Conservation (phyloP, 768 basidiomycete genomes). For the Pleurotus giganteus region DNA sequence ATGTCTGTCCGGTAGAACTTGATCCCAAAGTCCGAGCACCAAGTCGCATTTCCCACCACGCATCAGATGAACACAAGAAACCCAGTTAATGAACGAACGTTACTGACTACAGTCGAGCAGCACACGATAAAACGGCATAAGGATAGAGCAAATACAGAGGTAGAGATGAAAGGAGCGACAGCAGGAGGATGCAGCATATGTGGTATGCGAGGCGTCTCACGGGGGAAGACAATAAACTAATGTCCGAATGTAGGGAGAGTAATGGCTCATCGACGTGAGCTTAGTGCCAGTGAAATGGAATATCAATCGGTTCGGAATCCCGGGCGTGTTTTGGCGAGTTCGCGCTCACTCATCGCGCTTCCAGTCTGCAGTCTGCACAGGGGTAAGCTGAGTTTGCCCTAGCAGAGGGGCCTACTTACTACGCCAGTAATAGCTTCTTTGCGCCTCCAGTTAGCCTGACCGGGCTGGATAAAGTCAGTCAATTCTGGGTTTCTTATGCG, state of each 20-base stretch:
- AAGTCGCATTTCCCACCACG: not conserved
- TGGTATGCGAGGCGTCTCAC: not conserved
- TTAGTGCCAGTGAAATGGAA: no score
- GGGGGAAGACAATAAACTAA: no score
- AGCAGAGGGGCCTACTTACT: not conserved
- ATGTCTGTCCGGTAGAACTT: not conserved
- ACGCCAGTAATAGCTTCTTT: not conserved
- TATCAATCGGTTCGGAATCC: no score
- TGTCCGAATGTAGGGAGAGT: not conserved
- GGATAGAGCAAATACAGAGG: not conserved
- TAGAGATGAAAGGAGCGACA: not conserved
- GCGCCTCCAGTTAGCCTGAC: not conserved
- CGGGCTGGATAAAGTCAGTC: not conserved
- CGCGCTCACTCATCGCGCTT: no score
- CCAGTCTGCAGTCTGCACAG: no score
- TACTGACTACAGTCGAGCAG: not conserved
- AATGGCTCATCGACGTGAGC: no score
- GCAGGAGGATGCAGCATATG: not conserved
- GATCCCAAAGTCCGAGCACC: no score
- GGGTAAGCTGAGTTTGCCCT: no score
- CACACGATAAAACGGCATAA: not conserved
- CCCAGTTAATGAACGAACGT: not conserved
- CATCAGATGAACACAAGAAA: no score
- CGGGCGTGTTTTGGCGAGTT: no score
- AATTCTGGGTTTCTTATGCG: no score